Evolutionary conservation across 257 asterid species (phyloP).

Genomic region (Orobanche coerulescens): DNA sequence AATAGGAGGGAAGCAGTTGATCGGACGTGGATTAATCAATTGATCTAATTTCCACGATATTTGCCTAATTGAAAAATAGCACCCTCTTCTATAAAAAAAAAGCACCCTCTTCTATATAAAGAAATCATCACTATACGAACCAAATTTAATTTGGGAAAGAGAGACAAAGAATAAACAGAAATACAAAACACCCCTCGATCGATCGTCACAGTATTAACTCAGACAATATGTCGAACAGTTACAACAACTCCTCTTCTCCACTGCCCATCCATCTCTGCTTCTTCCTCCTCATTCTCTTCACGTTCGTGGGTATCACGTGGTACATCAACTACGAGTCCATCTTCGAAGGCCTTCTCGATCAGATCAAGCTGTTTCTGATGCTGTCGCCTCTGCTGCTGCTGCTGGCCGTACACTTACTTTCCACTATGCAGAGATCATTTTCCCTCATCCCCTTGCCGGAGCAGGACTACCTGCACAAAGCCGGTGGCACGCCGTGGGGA

Average conservation of each 20-base stretch:
- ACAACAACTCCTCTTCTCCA: constrained; percentile 33
- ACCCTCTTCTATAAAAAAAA: too few species aligned
- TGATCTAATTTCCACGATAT: too few species aligned
- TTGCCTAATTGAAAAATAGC: too few species aligned
- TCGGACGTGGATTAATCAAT: too few species aligned
- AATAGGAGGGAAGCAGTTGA: too few species aligned
- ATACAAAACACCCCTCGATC: too few species aligned
- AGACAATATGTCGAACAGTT: constrained; percentile 27
- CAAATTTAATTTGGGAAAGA: too few species aligned
- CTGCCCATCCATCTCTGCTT: constrained; percentile 58
- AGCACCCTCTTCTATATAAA: too few species aligned
- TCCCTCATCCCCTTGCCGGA: constrained; percentile 46
- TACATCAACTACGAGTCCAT: constrained; percentile 60
- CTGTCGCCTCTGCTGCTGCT: constrained; percentile 65
- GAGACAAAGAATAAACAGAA: too few species aligned
- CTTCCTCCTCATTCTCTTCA: constrained; percentile 54
- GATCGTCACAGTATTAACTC: too few species aligned
- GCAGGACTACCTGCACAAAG: constrained; percentile 54
- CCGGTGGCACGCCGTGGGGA: constrained; percentile 89
- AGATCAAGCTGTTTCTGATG: constrained; percentile 52
- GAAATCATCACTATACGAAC: too few species aligned
- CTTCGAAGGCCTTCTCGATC: constrained; percentile 63
- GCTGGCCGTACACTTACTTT: constrained; percentile 49
- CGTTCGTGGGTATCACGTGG: constrained; percentile 71
- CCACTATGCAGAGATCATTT: constrained; percentile 35